phyloP scores from a whole-genome alignment of 2,329 filamentous ascomycete genomes.

The Diaporthe batatas region DNA sequence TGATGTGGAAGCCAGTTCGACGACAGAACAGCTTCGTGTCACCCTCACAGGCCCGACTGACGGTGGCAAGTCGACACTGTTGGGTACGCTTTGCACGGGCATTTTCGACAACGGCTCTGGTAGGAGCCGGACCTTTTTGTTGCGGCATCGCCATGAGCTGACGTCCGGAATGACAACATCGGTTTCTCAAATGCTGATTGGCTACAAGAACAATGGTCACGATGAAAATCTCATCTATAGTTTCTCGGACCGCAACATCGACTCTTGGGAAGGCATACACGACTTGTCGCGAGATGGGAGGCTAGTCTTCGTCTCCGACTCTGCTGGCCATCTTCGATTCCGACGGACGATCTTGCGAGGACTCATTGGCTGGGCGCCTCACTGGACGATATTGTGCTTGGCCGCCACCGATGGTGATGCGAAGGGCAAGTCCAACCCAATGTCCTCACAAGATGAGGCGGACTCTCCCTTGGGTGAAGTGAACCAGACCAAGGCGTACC shows the following conservation, averaged over 20 bases:
- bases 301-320: conserved; percentile 90
- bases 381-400: conserved; percentile 92
- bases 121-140: conserved; percentile 86
- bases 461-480: conserved; percentile 68
- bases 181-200: conserved; percentile 92
- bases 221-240: conserved; percentile 73
- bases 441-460: conserved; percentile 64
- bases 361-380: conserved; percentile 94
- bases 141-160: conserved; percentile 95
- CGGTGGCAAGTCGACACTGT: conserved; percentile 90
- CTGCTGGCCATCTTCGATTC: conserved; percentile 90
- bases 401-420: conserved; percentile 80
- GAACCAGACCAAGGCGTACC: conserved; percentile 82
- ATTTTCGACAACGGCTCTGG: conserved; percentile 92
- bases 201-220: conserved; percentile 69
- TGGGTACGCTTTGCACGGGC: conserved; percentile 90
- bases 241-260: conserved; percentile 87
- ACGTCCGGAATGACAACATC: conserved; percentile 93
- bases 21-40: conserved; percentile 82
- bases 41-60: conserved; percentile 91
- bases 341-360: conserved; percentile 89
- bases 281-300: conserved; percentile 79
- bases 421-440: conserved; percentile 49
- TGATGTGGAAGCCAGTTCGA: conserved; percentile 52
- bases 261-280: conserved; percentile 96